Evolutionary conservation across 768 basidiomycete species (phyloP), one percentile per base, ranked within the genome.

Genomic region (Psilocybe sp.): DNA sequence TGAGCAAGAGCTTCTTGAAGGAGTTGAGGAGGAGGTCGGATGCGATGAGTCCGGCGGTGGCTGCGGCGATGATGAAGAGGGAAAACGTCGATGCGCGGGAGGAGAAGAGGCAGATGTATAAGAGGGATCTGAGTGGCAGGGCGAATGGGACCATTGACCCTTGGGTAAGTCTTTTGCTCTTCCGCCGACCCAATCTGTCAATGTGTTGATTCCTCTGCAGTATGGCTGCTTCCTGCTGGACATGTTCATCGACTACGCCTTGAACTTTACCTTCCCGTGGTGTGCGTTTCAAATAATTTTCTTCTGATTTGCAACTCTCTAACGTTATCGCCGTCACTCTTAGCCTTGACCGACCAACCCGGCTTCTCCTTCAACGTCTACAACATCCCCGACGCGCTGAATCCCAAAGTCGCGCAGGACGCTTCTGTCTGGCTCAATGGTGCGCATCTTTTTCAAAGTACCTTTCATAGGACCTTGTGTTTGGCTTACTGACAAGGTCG

Each of bases 201-300:
- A 19, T 19, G 19, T 12, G 12, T 16, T 28, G 40, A 49, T 44
- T 43, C 46, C 42, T 40, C 12, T 53, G 1, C 51, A 78, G 82
- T 85, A 85, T 40, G 81, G 82, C 5, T 89, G 88, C 64, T 71
- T 80, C 47, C 61, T 88, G 10, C 74, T 79, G 42, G 78, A 82
- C 50, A 80, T 84, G 68, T 77, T 84, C 65, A 58, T 85, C 31
- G 87, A 89, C 64, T 89, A 89, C 55, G 84, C 86, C 13, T 45
- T 81, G 51, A 90, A 89, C 60, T 88, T 74, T 59, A 85, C 87
- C 0, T 81, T 74, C 60, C 87, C 87, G 1, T 80, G 75, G 76
- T 76, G 76, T 80, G 67, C 16, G 74, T 36, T 38, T 47, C 7
- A 38, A 28, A 45, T n/a, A 2, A 18, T 16, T 11, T 19, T n/a